phyloP scores from a whole-genome alignment of 1,284 basidiomycete species.

The Macrocystidia cucumis region DNA sequence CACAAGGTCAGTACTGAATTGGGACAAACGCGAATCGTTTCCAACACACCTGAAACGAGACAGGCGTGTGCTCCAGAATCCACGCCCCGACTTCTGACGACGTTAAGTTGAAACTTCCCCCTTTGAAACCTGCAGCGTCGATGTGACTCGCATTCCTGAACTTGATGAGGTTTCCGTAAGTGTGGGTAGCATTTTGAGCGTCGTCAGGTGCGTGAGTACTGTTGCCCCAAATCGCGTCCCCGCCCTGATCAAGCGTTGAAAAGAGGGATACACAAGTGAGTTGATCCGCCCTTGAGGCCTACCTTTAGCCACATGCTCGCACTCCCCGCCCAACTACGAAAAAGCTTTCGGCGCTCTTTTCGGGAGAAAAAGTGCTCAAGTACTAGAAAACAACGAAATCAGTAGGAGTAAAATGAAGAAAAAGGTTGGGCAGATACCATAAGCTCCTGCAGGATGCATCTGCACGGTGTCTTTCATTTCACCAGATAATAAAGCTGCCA shows the following conservation, averaged over 20 bases:
- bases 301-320: slow-evolving; percentile 93
- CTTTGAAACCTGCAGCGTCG: slow-evolving; percentile 14
- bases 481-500: slow-evolving; percentile 87
- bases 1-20: slow-evolving; percentile 4
- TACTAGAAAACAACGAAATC: slow-evolving; percentile 31
- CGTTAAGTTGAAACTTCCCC: slow-evolving; percentile 65
- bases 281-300: slow-evolving; percentile 5
- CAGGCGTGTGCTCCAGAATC: slow-evolving; percentile 82
- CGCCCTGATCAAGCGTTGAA: slow-evolving; percentile 48
- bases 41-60: slow-evolving; percentile 66
- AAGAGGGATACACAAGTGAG: background rate
- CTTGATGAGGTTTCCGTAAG: slow-evolving; percentile 78
- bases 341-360: slow-evolving; percentile 84
- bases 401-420: slow-evolving; percentile 1
- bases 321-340: slow-evolving; percentile 93
- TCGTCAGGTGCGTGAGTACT: slow-evolving; percentile 74
- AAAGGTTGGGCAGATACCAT: slow-evolving; percentile 37
- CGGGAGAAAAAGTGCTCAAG: slow-evolving; percentile 87
- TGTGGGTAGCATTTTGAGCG: slow-evolving; percentile 47
- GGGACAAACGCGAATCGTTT: background rate
- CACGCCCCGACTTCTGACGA: slow-evolving; percentile 70
- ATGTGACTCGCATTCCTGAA: slow-evolving; percentile 46
- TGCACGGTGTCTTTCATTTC: slow-evolving; percentile 95
- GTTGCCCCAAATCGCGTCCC: slow-evolving; percentile 88
- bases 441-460: slow-evolving; percentile 79